Percentiles rank a stretch among this genome's conserved stretches.
Conservation (phyloP, 805 yeast species). For the Blastobotrys americana region DNA sequence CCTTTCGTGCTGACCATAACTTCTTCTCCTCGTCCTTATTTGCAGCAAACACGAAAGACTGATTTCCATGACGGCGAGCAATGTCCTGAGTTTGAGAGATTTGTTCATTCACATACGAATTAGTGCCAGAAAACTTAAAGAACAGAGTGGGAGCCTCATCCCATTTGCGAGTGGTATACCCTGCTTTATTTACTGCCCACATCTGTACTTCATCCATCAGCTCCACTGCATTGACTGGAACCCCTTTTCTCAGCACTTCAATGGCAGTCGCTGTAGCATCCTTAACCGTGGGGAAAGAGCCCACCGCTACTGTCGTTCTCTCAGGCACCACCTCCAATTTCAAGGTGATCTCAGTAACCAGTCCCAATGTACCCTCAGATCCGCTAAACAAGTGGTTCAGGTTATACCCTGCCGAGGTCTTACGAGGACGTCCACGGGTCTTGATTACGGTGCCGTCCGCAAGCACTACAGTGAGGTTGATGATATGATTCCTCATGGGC, state of each 20-base stretch:
- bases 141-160: conserved; percentile 54
- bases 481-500: conserved; percentile 68
- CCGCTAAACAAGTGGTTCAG: conserved; percentile 70
- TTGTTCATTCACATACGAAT: conserved; percentile 37
- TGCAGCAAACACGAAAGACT: conserved; percentile 56
- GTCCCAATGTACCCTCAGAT: conserved; percentile 72
- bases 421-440: conserved; percentile 67
- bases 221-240: conserved; percentile 68
- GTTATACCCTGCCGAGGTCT: conserved; percentile 74
- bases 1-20: conserved; percentile 71
- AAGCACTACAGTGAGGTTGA: conserved; percentile 62
- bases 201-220: conserved; percentile 66
- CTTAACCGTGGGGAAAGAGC: conserved; percentile 56
- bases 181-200: conserved; percentile 54
- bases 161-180: conserved; percentile 47
- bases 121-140: conserved; percentile 55
- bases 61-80: conserved; percentile 47
- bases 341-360: conserved; percentile 70
- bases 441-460: conserved; percentile 76
- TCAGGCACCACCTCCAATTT: conserved; percentile 60
- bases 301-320: conserved; percentile 59
- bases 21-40: conserved; percentile 53
- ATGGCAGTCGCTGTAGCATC: conserved; percentile 69
- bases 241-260: conserved; percentile 53
- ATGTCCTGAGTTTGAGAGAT: conserved; percentile 43